Evolutionary conservation across 495 filamentous ascomycete genomes (phyloP).

Genomic region (Podospora conica): DNA sequence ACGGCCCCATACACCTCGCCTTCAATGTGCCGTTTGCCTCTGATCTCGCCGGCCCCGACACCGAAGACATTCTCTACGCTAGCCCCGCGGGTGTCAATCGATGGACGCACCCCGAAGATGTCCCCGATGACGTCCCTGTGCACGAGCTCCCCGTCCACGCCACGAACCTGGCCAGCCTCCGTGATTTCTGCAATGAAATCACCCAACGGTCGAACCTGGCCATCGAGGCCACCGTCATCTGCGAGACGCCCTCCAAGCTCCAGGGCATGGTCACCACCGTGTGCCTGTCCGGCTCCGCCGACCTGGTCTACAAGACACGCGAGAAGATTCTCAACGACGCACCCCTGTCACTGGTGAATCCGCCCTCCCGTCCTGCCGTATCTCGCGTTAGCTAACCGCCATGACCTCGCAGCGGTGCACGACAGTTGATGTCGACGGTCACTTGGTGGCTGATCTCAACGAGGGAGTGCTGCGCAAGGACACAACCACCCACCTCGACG

Average conservation of each 20-base stretch:
- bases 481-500: constrained; percentile 78
- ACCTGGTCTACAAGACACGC: constrained; percentile 76
- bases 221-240: constrained; percentile 75
- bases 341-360: constrained; percentile 76
- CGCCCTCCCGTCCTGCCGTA: background rate
- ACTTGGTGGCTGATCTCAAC: constrained; percentile 73
- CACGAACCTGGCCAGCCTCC: constrained; percentile 71
- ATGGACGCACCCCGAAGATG: constrained; percentile 88
- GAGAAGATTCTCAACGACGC: constrained; percentile 80
- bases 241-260: constrained; percentile 72
- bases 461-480: constrained; percentile 54
- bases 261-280: constrained; percentile 79
- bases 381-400: constrained; percentile 10
- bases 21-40: constrained; percentile 96
- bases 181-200: constrained; percentile 70
- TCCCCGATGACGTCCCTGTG: constrained; percentile 71
- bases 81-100: constrained; percentile 72
- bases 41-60: constrained; percentile 81
- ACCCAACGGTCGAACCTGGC: constrained; percentile 54
- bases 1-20: constrained; percentile 64
- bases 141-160: constrained; percentile 85
- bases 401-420: constrained; percentile 65
- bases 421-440: constrained; percentile 83
- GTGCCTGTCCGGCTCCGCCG: constrained; percentile 76
- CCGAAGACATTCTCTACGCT: constrained; percentile 85